Base-by-base conservation (phyloP, 768 basidiomycete species). In the Tephrocybe rancida region DNA sequence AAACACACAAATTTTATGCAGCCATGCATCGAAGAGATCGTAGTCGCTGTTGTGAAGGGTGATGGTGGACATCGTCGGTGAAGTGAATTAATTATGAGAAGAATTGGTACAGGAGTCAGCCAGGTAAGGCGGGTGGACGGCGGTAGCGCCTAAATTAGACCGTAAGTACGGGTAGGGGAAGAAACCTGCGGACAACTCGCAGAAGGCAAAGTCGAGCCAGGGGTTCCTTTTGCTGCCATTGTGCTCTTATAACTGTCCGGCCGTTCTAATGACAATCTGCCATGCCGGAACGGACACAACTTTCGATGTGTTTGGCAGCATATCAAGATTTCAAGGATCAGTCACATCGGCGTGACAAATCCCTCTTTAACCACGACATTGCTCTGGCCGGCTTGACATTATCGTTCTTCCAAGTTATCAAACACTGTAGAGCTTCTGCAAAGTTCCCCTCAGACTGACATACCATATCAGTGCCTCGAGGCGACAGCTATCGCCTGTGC, bases 11-110 rank as follows among this genome's bases (percentile, higher is more conserved):
- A 92, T 88, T 59, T 88, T 85, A 64, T 91, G 89, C 18, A 92
- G 73, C 67, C 89, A 77, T 25, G 89, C 89, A 68, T 91, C 87
- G 67, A 86, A 88, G 24, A 86, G 80, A 61, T 90, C 88, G 64
- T 90, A 91, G 76, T 90, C 88, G 66, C 82, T 77, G 65, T 77
- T 79, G 50, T 76, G 75, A 42, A 80, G 71, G 27, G 75, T 77
- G 47, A 81, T 67, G n/a, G 67, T 63, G 10, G 70, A 60, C 62
- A 63, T 62, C 11, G 5, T 45, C 14, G 35, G 35, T 16, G 35
- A 37, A 47, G 50, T 13, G n/a, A 37, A 29, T 38, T 39, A n/a
- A 35, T 49, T 27, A 35, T 30, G 22, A 29, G 46, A 47, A 47
- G 19, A 18, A 9, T 8, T 32, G 30, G 39, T 9, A n/a, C 6